Evolutionary conservation across 2,329 filamentous ascomycete species (phyloP), one percentile per base, ranked within the genome.

Genomic region (Nemania sp.): DNA sequence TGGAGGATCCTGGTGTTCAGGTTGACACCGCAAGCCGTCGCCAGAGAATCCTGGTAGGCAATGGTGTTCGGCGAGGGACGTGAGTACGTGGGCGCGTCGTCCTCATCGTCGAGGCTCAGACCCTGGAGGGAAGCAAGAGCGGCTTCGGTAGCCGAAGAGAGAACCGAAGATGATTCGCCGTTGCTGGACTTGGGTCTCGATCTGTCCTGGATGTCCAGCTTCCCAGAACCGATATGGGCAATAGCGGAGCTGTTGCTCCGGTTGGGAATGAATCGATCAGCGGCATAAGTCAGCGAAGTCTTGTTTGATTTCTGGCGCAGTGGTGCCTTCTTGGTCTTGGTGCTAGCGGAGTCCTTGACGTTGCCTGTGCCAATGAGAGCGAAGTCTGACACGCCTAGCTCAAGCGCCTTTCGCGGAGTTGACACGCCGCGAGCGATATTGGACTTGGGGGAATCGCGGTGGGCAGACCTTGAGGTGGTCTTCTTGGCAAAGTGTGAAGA

Each of bases 181-280:
- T 85, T 88, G 52, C 85, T 88, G 48, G 85, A 88, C 79, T 92
- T 94, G 60, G 91, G 85, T 59, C 90, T 84, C 69, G 89, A 84
- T 74, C 85, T 86, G 64, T 94, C 90, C 48, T 83, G 77, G 45
- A 81, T 70, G 65, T 95, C 90, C 46, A 94, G 85, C 84, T 98
- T 98, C 65, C 87, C 88, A 55, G 91, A 89, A 63, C 92, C 91
- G 60, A 85, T 85, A 68, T 92, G 92, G 72, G 88, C 83, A 73
- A 97, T 90, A 57, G 90, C 93, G 54, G 96, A 95, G 80, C 93
- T 97, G 66, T 93, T 90, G 51, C 85, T 85, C 34, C 95, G 90
- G 81, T 96, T 97, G 68, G 95, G 94, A 68, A 99, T 98, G 81
- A 98, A 99, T 54, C 95, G 89, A 76, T 99, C 95, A 40, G 88